Base-by-base conservation (phyloP, 345 rosid species). In the Salix udensis region DNA sequence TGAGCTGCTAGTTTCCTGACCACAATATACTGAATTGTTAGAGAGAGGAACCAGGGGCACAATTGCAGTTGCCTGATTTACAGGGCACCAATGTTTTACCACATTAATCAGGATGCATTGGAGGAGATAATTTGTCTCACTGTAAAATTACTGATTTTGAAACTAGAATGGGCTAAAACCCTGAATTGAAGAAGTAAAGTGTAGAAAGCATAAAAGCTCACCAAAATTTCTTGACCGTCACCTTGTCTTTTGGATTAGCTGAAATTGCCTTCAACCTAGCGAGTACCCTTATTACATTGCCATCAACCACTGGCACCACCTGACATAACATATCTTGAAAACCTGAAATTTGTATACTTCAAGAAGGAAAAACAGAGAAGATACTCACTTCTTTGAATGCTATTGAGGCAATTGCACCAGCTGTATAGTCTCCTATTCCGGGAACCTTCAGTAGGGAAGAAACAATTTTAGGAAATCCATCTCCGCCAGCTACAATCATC, bases 1-100 rank as follows among this genome's bases (percentile, higher is more conserved):
- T 93, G 97, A 13, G 89, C 92, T 28, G 98, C 96, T 67, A 93
- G 85, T 75, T 86, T 93, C 98, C 98, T 95, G 84, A 73, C 79
- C 24, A 68, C 67, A 50, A 61, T 48, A 23, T 28, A 39, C 37
- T 58, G 36, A 61, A 60, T 12, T 4, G 24, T 34, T 6, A 6
- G 48, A 34, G 50, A 72, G 50, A 55, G 62, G 2, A 23, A 39
- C 9, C 8, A 50, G 9, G 48, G 34, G 48, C 16, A 24, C 19
- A 13, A 44, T 24, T 23, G n/a, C 46, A 52, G 55, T 71, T 30
- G 11, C 21, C 53, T 71, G 18, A 64, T 60, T 36, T 72, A 61
- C 65, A 30, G 28, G 60, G 26, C 31, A 61, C 28, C 37, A n/a
- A 16, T 55, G 5, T 37, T 72, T 28, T 18, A 19, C 19, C 46